Evolutionary conservation across 768 basidiomycete species (phyloP), one percentile per base, ranked within the genome.

Genomic region (Lepiota subincarnata): DNA sequence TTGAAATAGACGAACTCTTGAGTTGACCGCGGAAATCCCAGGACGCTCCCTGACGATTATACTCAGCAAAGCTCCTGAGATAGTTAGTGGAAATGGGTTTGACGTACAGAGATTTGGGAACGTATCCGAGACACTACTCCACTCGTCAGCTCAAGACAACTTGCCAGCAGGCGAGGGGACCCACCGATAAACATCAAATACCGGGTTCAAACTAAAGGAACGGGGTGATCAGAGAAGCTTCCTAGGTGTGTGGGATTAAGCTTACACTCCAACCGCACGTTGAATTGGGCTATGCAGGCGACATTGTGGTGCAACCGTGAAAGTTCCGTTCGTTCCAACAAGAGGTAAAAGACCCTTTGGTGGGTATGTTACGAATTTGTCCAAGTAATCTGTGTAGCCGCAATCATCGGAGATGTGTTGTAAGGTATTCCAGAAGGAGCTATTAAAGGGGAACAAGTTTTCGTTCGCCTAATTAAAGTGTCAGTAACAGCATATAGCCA

Each of bases 1-100:
- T 88, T 76, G 63, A 90, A 90, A 68, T 89, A 90, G 37, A 89
- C 54, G 1, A 86, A 86, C 0, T 80, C 64, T 59, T 87, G 86
- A 7, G 62, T 61, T 8, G 0, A 79, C 18, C 61, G 86, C 79
- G 87, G 87, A 76, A 86, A 89, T 18, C 87, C 87, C 26, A 89
- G 82, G 5, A 89, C 86, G 57, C 89, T 87, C 87, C 86, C 53
- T 54, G 22, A 14, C 18, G 13, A 13, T 39, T 13, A 14, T 1
- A 14, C 19, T 38, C 4, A 20, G 5, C 28, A 35, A 31, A n/a
- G 11, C 7, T 5, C 37, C 31, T 12, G 6, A 35, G 5, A 31
- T 31, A 11, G 31, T 31, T 24, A 24, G 24, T 2, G 24, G 24
- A 24, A 24, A 4, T 24, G 11, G 26, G 38, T 20, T 48, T 16